phyloP scores from a whole-genome alignment of 331 rosid species.

The Malus hybrid region DNA sequence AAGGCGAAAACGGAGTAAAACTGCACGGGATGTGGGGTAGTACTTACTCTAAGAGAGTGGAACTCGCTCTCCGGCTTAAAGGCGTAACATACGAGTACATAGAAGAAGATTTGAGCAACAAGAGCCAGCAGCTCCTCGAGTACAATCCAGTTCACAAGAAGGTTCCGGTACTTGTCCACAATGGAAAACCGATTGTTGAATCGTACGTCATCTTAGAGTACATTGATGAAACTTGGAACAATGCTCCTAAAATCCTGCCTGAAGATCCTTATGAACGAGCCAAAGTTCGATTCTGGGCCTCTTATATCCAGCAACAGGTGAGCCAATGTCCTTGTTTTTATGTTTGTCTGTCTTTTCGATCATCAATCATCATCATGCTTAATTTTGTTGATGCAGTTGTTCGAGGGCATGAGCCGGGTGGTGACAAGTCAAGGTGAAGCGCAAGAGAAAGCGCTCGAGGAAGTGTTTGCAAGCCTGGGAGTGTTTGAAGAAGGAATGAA shows the following conservation, averaged over 20 bases:
- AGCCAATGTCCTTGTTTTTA: neutral
- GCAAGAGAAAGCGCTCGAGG: neutral
- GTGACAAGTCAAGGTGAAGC: slow-evolving; percentile 9
- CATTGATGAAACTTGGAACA: slow-evolving; percentile 26
- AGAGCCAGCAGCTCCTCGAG: slow-evolving; percentile 14
- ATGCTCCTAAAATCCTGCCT: slow-evolving; percentile 4
- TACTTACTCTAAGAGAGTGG: slow-evolving; percentile 11
- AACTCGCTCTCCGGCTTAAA: slow-evolving; percentile 13
- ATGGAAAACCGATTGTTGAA: slow-evolving; percentile 28
- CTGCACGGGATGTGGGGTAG: slow-evolving; percentile 6
- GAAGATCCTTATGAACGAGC: slow-evolving; percentile 20
- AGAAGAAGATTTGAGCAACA: slow-evolving; percentile 4
- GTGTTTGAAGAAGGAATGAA: slow-evolving; percentile 13
- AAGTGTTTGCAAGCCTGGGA: neutral
- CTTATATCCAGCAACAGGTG: slow-evolving; percentile 18
- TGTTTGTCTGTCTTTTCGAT: neutral
- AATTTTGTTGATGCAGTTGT: neutral
- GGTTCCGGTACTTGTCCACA: slow-evolving; percentile 37
- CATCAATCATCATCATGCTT: neutral
- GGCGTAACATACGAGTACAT: slow-evolving; percentile 14
- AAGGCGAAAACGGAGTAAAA: neutral
- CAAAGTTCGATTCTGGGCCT: slow-evolving; percentile 11
- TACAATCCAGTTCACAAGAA: slow-evolving; percentile 36
- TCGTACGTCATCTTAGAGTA: slow-evolving; percentile 23
- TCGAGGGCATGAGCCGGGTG: neutral